Evolutionary conservation across 202 grass and related monocot species (phyloP), one percentile per base, ranked within the genome.

Genomic region (Cymbopogon flexuosus): DNA sequence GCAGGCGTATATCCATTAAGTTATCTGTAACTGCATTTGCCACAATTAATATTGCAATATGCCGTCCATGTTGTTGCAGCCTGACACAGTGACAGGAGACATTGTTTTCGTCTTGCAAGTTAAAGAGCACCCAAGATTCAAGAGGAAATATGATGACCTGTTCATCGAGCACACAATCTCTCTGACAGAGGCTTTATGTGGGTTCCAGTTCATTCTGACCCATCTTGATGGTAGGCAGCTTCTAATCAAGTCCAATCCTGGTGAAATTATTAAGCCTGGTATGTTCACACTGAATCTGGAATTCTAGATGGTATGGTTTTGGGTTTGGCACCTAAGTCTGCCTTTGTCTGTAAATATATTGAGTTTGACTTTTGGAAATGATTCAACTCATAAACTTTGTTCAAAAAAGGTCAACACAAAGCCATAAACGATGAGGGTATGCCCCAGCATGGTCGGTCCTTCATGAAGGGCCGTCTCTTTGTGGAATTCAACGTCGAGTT

Each of bases 391-490:
- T 27, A 27, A 27, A 27, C 27, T 27, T 27, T 27, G 27, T 27
- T 27, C 27, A 27, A 27, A 27, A 27, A 27, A 97, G 90, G 90
- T 37, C 92, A 98, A 88, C 81, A 87, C 76, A 93, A 95, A 83
- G 95, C 88, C 45, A 93, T 95, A 42, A 91, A 98, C 60, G 95
- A 98, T 1, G 92, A 98, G 80, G 95, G 95, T 6, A 95, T 98
- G 95, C 95, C 95, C 24, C 88, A 98, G 70, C 95, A 91, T 68
- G 90, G 92, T 5, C 88, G 90, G 8, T 92, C 92, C 7, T 98
- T 93, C 88, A 95, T 95, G 90, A 98, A 98, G 70, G 95, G 92
- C 0, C 84, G 86, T 23, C 80, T 98, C 27, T 98, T 89, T 72
- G 87, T 98, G 46, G 84, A 94, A 80, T 98, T 98, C 88, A 89